These are phyloP conservation scores for Metschnikowia peoriensis DNA, from an alignment of 805 yeast genomes.

Conservation along the genomic window DNA sequence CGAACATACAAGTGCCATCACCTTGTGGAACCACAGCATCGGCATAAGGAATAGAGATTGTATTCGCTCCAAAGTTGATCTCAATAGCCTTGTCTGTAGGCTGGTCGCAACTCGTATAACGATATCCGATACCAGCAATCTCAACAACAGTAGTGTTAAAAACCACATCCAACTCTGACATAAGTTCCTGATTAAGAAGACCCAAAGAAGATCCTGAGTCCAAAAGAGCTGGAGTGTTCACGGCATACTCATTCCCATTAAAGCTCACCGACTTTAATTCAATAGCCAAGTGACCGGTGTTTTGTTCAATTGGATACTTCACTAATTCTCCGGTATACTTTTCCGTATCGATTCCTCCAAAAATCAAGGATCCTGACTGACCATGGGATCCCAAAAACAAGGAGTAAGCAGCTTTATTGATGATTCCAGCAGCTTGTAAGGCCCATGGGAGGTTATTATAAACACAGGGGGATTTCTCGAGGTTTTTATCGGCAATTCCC, in stretches of 20 bases:
- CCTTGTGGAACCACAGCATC: constrained; percentile 9
- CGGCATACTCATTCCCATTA: constrained; percentile 7
- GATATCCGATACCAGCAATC: constrained; percentile 7
- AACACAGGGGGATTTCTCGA: constrained; percentile 3
- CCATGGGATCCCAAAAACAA: constrained; percentile 49
- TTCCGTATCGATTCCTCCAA: constrained; percentile 43
- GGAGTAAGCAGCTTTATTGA: constrained; percentile 56
- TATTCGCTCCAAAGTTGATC: constrained; percentile 12
- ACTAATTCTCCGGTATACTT: constrained; percentile 25
- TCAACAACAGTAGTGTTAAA: constrained; percentile 11
- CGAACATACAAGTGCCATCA: constrained; percentile 13
- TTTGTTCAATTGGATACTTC: constrained; percentile 8
- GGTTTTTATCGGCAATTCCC: constrained; percentile 14
- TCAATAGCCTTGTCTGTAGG: constrained; percentile 13
- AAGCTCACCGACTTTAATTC: constrained; percentile 5
- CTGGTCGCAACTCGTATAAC: constrained; percentile 14
- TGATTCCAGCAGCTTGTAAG: constrained; percentile 56
- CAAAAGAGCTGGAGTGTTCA: constrained; percentile 9
- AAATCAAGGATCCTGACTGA: constrained; percentile 32
- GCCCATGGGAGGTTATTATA: constrained; percentile 58
- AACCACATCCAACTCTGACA: constrained; percentile 10
- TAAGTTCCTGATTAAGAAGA: constrained; percentile 7
- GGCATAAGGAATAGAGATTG: constrained; percentile 7
- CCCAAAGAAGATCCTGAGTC: constrained; percentile 16
- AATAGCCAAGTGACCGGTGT: constrained; percentile 7